Conservation (phyloP, 306 rosid genomes). For the Styphnolobium japonicum region DNA sequence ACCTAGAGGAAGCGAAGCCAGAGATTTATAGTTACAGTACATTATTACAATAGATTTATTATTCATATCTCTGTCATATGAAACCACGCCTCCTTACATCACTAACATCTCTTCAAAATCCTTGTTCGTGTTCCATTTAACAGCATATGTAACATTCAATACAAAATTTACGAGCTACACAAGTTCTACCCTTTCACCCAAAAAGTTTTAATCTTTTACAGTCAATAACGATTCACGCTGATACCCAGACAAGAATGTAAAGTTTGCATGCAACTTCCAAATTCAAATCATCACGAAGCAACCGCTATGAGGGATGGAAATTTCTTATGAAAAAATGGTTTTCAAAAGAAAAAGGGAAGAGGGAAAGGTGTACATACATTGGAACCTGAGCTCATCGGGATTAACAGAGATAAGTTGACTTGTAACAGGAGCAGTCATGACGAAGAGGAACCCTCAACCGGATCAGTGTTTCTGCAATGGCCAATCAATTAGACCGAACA, state of each 20-base stretch:
- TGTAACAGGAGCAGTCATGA: conserved; percentile 54
- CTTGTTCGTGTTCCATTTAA: neutral
- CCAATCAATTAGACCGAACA: conserved; percentile 21
- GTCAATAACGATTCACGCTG: neutral
- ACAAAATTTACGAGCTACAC: neutral
- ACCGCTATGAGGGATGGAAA: neutral
- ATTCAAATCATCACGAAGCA: neutral
- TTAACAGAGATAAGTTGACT: conserved; percentile 54
- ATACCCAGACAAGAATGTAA: neutral
- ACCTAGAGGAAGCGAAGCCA: neutral
- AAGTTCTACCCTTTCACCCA: neutral
- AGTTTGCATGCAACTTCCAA: neutral
- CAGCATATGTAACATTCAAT: neutral
- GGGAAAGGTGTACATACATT: conserved; percentile 38
- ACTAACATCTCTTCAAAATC: neutral
- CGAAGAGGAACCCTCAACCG: conserved; percentile 23
- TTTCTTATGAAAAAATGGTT: neutral
- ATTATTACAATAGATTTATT: neutral
- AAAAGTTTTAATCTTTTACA: neutral
- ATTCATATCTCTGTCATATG: neutral
- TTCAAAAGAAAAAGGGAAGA: neutral
- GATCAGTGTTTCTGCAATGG: conserved; percentile 14
- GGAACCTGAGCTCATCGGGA: conserved; percentile 85
- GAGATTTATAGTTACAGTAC: neutral
- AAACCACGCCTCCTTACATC: neutral